A percentile compares a stretch with the other conserved stretches of the same genome.
Conservation (phyloP, 495 filamentous ascomycete species). For the Penicillium ucsense region DNA sequence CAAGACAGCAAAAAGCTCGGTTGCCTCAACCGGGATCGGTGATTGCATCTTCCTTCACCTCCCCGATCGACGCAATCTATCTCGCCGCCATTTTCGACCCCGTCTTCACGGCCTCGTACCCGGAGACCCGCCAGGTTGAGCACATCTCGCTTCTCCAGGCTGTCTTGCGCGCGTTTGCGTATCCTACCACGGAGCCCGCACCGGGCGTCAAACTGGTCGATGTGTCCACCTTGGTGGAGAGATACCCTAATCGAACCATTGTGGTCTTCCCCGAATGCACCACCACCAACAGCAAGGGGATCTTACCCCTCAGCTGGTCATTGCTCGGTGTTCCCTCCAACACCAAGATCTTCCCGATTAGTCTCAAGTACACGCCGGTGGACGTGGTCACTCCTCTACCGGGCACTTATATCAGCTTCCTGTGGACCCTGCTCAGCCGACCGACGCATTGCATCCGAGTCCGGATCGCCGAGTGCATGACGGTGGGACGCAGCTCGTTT, state of each 20-base stretch:
- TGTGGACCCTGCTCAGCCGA: constrained; percentile 77
- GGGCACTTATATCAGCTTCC: constrained; percentile 50
- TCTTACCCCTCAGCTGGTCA: constrained; percentile 69
- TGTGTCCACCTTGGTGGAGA: constrained; percentile 49
- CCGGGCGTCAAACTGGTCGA: constrained; percentile 44
- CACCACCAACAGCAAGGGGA: constrained; percentile 88
- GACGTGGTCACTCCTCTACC: constrained; percentile 91
- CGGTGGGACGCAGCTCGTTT: constrained; percentile 30
- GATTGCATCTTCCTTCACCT: constrained; percentile 85
- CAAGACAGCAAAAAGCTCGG: constrained; percentile 51
- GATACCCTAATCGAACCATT: constrained; percentile 64
- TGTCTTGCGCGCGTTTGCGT: constrained; percentile 61
- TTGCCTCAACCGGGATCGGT: constrained; percentile 68
- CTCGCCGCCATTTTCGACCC: constrained; percentile 96
- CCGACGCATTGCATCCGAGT: constrained; percentile 87
- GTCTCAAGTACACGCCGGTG: constrained; percentile 72
- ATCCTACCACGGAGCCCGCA: constrained; percentile 39
- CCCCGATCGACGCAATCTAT: constrained; percentile 86
- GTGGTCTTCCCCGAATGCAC: constrained; percentile 88
- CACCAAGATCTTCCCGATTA: constrained; percentile 78
- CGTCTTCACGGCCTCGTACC: constrained; percentile 79
- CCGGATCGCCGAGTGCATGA: constrained; percentile 66
- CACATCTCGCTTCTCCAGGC: constrained; percentile 66
- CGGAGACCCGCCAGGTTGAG: constrained; percentile 59
- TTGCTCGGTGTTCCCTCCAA: constrained; percentile 54